These are phyloP conservation scores for Fusarium graminum DNA, from an alignment of 2,329 filamentous ascomycete genomes.

Conservation along the genomic window DNA sequence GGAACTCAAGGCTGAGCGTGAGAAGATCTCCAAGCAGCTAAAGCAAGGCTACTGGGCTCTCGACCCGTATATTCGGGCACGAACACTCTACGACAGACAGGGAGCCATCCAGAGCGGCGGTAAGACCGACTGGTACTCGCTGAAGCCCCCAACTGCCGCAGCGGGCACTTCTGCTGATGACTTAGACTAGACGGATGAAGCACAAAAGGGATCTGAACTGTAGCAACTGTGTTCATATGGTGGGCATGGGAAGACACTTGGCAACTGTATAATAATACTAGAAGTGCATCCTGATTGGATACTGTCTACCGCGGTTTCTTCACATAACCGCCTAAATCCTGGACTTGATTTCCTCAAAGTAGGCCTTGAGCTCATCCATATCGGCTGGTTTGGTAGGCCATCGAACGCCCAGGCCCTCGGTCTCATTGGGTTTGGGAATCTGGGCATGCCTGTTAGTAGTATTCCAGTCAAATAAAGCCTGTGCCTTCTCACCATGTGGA, in stretches of 20 bases:
- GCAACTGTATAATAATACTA: constrained; percentile 37
- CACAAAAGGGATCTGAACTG: constrained; percentile 17
- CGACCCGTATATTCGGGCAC: constrained; percentile 87
- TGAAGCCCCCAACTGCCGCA: constrained; percentile 36
- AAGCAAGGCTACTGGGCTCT: constrained; percentile 86
- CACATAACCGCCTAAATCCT: constrained; percentile 75
- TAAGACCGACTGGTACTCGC: constrained; percentile 76
- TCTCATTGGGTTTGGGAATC: constrained; percentile 93
- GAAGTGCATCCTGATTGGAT: constrained; percentile 18
- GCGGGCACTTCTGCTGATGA: constrained; percentile 59
- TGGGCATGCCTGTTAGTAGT: constrained; percentile 52
- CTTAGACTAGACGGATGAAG: constrained; percentile 56
- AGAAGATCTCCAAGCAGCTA: constrained; percentile 72
- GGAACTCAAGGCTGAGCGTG: constrained; percentile 68
- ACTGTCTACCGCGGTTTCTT: constrained; percentile 3
- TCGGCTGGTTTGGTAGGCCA: constrained; percentile 84
- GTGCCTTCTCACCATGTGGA: constrained; percentile 79
- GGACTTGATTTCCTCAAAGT: constrained; percentile 86
- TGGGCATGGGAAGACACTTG: constrained; percentile 7
- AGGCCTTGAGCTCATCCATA: constrained; percentile 84
- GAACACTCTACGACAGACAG: constrained; percentile 85
- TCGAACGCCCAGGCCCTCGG: constrained; percentile 80
- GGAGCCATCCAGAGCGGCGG: constrained; percentile 78
- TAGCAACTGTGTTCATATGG: constrained; percentile 25
- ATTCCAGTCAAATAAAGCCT: neutral